Evolutionary conservation across 345 rosid species (phyloP).

Genomic region (Dipteronia sinensis): DNA sequence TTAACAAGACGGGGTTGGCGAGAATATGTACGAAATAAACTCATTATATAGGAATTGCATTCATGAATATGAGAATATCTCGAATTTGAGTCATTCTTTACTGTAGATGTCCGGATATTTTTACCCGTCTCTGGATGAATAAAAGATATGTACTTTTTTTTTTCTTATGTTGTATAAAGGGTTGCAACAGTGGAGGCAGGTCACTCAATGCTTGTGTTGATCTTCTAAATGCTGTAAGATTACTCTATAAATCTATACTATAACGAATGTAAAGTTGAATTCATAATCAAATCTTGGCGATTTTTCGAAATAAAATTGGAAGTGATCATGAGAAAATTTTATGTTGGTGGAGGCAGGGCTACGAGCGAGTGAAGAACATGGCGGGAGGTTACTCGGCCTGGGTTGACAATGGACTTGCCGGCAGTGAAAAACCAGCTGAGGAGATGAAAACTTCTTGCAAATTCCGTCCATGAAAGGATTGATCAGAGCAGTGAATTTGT

Average conservation of each 20-base stretch:
- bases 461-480: constrained; percentile 31
- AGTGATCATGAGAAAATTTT: too few relatives aligned
- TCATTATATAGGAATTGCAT: neutral
- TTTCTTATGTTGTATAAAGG: constrained; percentile 11
- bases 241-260: constrained; percentile 3
- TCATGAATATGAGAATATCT: neutral
- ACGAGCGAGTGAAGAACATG: constrained; percentile 43
- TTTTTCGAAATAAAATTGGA: too few relatives aligned
- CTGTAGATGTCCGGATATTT: neutral
- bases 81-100: neutral
- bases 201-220: constrained; percentile 36
- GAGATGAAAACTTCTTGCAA: constrained; percentile 54
- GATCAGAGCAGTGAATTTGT: neutral
- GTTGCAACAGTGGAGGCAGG: constrained; percentile 44
- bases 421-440: constrained; percentile 36
- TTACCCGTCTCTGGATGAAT: too few relatives aligned
- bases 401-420: constrained; percentile 46
- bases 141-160: neutral
- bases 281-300: neutral
- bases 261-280: constrained; percentile 19
- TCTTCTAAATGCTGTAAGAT: constrained; percentile 45
- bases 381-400: constrained; percentile 58
- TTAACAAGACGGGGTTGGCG: too few relatives aligned
- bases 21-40: too few relatives aligned
- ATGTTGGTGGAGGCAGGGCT: constrained; percentile 33